These are phyloP conservation scores for Phytopythium delawarense DNA, from an alignment of 352 stramenopile genomes.

Conservation along the genomic window DNA sequence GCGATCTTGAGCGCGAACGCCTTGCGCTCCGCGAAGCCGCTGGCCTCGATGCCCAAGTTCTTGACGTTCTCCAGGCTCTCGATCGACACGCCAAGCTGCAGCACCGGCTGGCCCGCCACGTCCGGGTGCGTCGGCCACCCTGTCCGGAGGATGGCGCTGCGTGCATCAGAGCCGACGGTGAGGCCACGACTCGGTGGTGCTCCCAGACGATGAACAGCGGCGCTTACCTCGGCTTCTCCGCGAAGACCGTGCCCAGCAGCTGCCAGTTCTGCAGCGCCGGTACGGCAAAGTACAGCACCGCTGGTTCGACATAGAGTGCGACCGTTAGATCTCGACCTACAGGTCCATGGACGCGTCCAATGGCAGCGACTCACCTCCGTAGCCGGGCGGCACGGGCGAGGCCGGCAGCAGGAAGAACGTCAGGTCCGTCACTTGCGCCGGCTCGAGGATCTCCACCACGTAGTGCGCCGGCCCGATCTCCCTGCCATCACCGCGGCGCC, in stretches of 20 bases:
- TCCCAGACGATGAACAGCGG: not conserved
- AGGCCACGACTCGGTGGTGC: not conserved
- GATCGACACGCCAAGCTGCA: conserved; percentile 70
- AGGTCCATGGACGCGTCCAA: conserved; percentile 6
- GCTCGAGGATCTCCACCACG: conserved; percentile 55
- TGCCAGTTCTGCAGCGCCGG: conserved; percentile 69
- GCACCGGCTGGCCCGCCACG: conserved; percentile 42
- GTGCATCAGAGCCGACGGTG: not conserved
- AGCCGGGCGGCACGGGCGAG: conserved; percentile 55
- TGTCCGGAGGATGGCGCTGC: conserved; percentile 60
- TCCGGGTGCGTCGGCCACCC: conserved; percentile 62
- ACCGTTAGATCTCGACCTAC: not conserved
- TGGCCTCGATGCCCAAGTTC: conserved; percentile 69
- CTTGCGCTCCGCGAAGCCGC: conserved; percentile 59
- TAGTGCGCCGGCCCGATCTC: conserved; percentile 62
- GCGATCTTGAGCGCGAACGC: conserved; percentile 90
- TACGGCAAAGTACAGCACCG: conserved; percentile 69
- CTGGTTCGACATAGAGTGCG: conserved; percentile 12
- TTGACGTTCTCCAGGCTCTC: conserved; percentile 71
- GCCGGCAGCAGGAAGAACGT: conserved; percentile 72
- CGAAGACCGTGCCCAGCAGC: conserved; percentile 65
- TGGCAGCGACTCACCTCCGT: conserved; percentile 26
- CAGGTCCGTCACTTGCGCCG: conserved; percentile 54
- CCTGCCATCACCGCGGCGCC: conserved; percentile 14
- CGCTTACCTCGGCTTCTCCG: conserved; percentile 42